These are phyloP conservation scores for Syzygium aqueum DNA, from an alignment of 345 rosid species.

Conservation along the genomic window DNA sequence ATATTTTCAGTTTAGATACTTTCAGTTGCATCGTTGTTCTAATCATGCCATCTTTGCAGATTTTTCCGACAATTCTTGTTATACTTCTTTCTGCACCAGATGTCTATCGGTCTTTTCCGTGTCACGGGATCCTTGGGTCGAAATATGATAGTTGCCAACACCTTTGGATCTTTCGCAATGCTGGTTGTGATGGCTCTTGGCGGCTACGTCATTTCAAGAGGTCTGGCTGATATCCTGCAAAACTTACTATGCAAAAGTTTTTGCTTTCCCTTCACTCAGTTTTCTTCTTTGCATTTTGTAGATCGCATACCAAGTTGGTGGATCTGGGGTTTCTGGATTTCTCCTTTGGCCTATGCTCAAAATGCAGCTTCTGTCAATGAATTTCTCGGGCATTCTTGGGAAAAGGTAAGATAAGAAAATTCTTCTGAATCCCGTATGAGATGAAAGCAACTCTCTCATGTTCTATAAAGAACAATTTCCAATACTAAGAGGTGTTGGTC, in stretches of 20 bases:
- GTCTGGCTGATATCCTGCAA: conserved; percentile 19
- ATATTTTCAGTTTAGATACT: background rate
- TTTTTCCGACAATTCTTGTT: conserved; percentile 75
- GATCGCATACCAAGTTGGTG: conserved; percentile 92
- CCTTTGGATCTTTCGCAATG: conserved; percentile 98
- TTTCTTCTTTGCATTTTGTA: conserved; percentile 24
- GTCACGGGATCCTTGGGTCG: conserved; percentile 95
- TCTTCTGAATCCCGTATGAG: background rate
- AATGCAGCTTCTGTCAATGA: conserved; percentile 96
- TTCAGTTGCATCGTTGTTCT: background rate
- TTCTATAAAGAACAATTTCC: background rate
- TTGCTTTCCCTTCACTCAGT: conserved; percentile 2
- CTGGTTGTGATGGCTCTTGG: conserved; percentile 96
- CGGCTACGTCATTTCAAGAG: conserved; percentile 89
- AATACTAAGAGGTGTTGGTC: background rate
- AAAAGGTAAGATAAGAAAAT: conserved; percentile 41
- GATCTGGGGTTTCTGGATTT: conserved; percentile 98
- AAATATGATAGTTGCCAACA: conserved; percentile 92
- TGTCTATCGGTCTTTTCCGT: conserved; percentile 91
- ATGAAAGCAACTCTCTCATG: background rate
- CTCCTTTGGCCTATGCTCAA: conserved; percentile 95
- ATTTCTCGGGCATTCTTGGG: conserved; percentile 87
- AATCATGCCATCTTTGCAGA: conserved; percentile 32
- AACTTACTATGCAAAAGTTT: background rate
- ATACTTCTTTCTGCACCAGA: conserved; percentile 86